phyloP scores from a whole-genome alignment of 208 protist genomes.

The Lotmaria passim region DNA sequence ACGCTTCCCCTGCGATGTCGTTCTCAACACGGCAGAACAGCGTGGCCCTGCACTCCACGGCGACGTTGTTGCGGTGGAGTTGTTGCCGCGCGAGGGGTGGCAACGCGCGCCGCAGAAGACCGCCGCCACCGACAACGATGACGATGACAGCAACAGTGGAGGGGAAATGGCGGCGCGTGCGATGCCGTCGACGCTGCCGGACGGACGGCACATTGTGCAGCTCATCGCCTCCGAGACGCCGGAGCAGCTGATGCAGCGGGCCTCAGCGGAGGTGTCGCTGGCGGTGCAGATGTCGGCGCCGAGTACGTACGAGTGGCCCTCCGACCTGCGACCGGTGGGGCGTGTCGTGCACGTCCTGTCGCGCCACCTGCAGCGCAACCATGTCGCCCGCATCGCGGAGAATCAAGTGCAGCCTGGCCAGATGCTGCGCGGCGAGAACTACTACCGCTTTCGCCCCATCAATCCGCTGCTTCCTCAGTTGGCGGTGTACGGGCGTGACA shows the following conservation, averaged over 20 bases:
- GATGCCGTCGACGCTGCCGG: slow-evolving; percentile 47
- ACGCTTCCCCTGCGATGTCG: slow-evolving; percentile 56
- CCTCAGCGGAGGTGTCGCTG: slow-evolving; percentile 37
- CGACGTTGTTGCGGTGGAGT: slow-evolving; percentile 78
- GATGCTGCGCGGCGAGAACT: slow-evolving; percentile 42
- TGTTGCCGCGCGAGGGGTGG: slow-evolving; percentile 36
- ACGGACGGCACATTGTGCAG: slow-evolving; percentile 55
- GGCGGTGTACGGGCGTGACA: slow-evolving; percentile 63
- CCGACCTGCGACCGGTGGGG: slow-evolving; percentile 35
- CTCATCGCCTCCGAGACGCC: slow-evolving; percentile 32
- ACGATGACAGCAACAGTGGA: slow-evolving; percentile 3
- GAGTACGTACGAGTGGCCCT: slow-evolving; percentile 34
- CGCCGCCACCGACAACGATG: not conserved
- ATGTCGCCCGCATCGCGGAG: slow-evolving; percentile 49
- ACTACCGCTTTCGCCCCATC: slow-evolving; percentile 73
- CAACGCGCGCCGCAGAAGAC: not conserved
- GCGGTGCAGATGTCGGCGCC: slow-evolving; percentile 37
- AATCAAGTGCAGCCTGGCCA: slow-evolving; percentile 42
- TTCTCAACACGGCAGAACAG: slow-evolving; percentile 44
- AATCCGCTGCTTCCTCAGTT: slow-evolving; percentile 67
- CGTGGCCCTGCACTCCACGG: slow-evolving; percentile 45
- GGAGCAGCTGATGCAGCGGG: not conserved
- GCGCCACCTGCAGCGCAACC: slow-evolving; percentile 41
- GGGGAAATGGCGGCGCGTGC: slow-evolving; percentile 7
- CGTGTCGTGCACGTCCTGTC: slow-evolving; percentile 54